Base-by-base conservation (phyloP, 345 rosid genomes). In the Turritis glabra region DNA sequence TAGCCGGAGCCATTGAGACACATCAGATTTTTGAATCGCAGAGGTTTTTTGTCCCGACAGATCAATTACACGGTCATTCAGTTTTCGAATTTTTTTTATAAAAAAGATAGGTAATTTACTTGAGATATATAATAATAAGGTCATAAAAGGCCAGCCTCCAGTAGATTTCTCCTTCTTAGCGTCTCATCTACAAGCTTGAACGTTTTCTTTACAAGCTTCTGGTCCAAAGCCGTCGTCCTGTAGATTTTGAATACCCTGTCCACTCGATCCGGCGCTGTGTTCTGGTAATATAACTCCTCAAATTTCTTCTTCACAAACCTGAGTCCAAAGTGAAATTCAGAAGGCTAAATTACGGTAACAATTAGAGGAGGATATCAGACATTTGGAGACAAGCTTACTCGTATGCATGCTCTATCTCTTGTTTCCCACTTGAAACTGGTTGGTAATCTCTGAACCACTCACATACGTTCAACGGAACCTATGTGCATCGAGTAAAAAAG, bases 111-210 rank as follows among this genome's bases (percentile, higher is more conserved):
- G 22, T 62, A 17, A 62, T 62, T 62, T 76, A 76, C 71, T 76
- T 33, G 15, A 50, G 14, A 67, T 53, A 67, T 67, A 23, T 14
- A 41, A 27, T 25, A 25, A 13, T 18, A 12, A 11, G 70, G 72
- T 95, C 87, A 95, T 82, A 95, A 85, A 37, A 92, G 85, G 4
- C 98, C 99, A 30, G 99, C 99, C 82, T 92, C 98, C 11, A 87
- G 85, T 15, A 95, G 90, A 82, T 95, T 92, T 81, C 99, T 86
- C 51, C 98, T 85, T 80, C 97, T 84, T 73, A 95, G 64, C 0
- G 92, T 92, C 85, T 95, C 99, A 9, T 92, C 99, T 17, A 95
- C 98, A 5, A 95, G 96, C 82, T 95, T 95, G 88, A 95, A 95
- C 5, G 99, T 95, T 80, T 92, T 95, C 87, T 92, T 95, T 76